These are phyloP conservation scores for Ogataea nitratoaversa DNA, from an alignment of 805 yeast genomes.

Conservation along the genomic window DNA sequence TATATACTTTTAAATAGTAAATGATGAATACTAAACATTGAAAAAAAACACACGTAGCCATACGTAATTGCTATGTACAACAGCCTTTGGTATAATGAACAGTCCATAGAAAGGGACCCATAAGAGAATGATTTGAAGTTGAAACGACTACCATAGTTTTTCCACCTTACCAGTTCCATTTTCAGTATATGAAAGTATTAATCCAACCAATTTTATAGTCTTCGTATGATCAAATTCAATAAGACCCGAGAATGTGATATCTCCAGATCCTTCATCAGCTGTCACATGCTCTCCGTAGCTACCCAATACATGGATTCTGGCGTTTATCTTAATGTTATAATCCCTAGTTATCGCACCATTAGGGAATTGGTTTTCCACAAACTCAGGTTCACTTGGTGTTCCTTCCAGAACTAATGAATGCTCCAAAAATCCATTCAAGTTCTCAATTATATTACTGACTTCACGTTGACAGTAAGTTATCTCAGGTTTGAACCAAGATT, in stretches of 20 bases:
- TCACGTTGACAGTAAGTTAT: conserved; percentile 22
- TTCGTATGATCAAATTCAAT: conserved; percentile 35
- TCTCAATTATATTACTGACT: conserved; percentile 22
- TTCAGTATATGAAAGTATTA: conserved; percentile 24
- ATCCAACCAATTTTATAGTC: conserved; percentile 26
- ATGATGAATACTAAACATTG: too few species aligned
- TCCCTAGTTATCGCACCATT: conserved; percentile 22
- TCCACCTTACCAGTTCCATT: conserved; percentile 25
- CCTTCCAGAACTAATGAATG: conserved; percentile 25
- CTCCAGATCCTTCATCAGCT: conserved; percentile 26
- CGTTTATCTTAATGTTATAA: conserved; percentile 29
- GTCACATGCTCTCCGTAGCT: conserved; percentile 11
- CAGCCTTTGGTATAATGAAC: too few species aligned
- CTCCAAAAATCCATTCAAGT: conserved; percentile 28
- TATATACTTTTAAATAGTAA: too few species aligned
- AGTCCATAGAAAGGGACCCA: too few species aligned
- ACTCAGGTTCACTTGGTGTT: conserved; percentile 13
- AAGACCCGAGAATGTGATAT: conserved; percentile 30
- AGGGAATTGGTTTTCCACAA: conserved; percentile 18
- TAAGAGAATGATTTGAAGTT: too few species aligned
- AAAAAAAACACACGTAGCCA: too few species aligned
- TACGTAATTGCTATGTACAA: too few species aligned
- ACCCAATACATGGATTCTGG: conserved; percentile 23
- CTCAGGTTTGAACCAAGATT: conserved; percentile 25
- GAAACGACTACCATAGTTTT: conserved; percentile 23